These are phyloP conservation scores for Pythium utonaiense DNA, from an alignment of 352 stramenopile genomes.

Conservation along the genomic window DNA sequence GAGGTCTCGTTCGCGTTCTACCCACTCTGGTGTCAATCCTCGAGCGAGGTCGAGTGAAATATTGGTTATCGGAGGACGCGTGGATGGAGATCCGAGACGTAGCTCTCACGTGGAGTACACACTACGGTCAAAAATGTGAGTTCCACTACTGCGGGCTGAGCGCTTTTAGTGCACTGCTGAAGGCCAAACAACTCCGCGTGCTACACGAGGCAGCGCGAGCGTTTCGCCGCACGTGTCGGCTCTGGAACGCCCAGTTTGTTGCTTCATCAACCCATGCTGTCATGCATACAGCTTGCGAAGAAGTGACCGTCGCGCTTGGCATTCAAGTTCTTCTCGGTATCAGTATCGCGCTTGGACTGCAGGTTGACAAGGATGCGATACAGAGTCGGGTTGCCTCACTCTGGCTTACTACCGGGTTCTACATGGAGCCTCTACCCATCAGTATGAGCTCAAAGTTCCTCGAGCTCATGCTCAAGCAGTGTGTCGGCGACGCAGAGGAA, in stretches of 20 bases:
- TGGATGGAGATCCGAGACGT: conserved; percentile 2
- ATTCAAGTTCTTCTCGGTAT: neutral
- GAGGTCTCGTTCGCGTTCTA: neutral
- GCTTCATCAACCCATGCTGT: neutral
- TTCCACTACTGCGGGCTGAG: neutral
- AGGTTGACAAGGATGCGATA: neutral
- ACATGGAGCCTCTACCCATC: neutral
- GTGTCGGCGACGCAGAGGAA: neutral
- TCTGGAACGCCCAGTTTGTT: conserved; percentile 1
- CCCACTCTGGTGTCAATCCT: neutral
- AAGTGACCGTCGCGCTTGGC: neutral
- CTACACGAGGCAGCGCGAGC: neutral
- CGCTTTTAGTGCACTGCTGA: neutral
- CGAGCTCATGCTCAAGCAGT: neutral
- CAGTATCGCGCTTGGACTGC: neutral
- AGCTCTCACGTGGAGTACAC: neutral
- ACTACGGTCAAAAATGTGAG: neutral
- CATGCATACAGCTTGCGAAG: neutral
- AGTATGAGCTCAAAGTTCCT: neutral
- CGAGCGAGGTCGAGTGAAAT: neutral
- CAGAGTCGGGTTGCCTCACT: neutral
- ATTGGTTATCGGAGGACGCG: neutral
- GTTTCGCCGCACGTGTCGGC: neutral
- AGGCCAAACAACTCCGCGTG: conserved; percentile 2
- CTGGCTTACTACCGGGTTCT: neutral